These are phyloP conservation scores for Thielaviopsis euricoi DNA, from an alignment of 2,329 filamentous ascomycete genomes.

Conservation along the genomic window DNA sequence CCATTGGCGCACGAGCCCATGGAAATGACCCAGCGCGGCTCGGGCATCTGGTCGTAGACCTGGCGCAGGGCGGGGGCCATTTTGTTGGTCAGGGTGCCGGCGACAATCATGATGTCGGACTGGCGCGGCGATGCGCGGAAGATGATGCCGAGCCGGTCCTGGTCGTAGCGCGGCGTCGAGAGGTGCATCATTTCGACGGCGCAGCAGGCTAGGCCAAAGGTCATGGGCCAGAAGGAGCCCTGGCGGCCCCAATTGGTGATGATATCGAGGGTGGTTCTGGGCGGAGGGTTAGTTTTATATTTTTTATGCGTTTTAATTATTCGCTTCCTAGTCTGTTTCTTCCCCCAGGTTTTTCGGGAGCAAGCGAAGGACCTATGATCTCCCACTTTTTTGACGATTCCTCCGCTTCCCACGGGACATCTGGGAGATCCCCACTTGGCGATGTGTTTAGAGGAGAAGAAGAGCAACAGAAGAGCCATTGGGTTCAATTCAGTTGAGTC, in stretches of 20 bases:
- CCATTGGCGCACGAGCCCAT: slow-evolving; percentile 80
- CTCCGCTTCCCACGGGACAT: neutral
- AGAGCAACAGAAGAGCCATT: neutral
- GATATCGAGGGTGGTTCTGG: slow-evolving; percentile 59
- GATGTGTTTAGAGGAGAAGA: neutral
- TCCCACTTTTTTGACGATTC: neutral
- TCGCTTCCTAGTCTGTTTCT: too few relatives aligned
- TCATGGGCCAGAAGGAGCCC: slow-evolving; percentile 76
- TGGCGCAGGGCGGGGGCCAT: slow-evolving; percentile 84
- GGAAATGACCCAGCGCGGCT: slow-evolving; percentile 69
- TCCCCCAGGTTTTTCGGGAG: neutral
- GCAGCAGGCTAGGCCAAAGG: slow-evolving; percentile 77
- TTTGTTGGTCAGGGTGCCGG: slow-evolving; percentile 87
- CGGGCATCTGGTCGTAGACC: slow-evolving; percentile 92
- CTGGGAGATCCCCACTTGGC: neutral
- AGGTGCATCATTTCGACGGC: slow-evolving; percentile 88
- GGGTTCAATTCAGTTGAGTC: too few relatives aligned
- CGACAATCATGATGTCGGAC: slow-evolving; percentile 86
- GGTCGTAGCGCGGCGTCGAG: slow-evolving; percentile 75
- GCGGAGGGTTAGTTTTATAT: neutral
- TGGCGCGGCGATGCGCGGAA: slow-evolving; percentile 79
- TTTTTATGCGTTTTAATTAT: too few relatives aligned
- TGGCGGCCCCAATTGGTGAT: slow-evolving; percentile 74
- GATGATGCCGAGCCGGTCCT: slow-evolving; percentile 77
- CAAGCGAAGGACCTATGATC: neutral